Percentiles rank a stretch among this genome's conserved stretches.
phyloP scores from a whole-genome alignment of 306 rosid genomes.

The Cicer judaicum region DNA sequence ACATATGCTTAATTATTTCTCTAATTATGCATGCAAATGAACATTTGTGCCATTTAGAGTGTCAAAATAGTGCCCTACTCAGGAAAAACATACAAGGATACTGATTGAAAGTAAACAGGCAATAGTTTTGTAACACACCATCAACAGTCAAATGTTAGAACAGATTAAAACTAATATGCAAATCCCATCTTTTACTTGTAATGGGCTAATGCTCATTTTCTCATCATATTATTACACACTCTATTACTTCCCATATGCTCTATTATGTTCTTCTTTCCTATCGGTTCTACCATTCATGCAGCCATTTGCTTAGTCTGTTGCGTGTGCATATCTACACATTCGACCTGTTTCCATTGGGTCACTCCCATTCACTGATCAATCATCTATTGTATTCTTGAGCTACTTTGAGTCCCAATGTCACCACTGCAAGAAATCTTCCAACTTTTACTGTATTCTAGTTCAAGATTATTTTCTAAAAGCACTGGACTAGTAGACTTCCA shows the following conservation, averaged over 20 bases:
- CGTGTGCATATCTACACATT: background rate
- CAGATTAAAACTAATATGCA: background rate
- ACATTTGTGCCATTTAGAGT: background rate
- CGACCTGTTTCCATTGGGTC: background rate
- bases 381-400: background rate
- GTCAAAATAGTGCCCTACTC: background rate
- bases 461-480: background rate
- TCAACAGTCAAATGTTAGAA: background rate
- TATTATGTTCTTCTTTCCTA: background rate
- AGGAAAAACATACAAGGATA: background rate
- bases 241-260: background rate
- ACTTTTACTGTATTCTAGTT: background rate
- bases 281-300: background rate
- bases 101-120: background rate
- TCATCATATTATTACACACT: background rate
- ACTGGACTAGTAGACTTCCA: background rate
- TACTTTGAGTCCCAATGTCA: background rate
- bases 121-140: background rate
- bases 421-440: no score
- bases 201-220: background rate
- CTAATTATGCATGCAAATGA: background rate
- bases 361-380: background rate
- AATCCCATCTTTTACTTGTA: background rate
- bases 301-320: background rate
- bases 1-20: background rate